Evolutionary conservation across 1,284 basidiomycete species (phyloP).

Genomic region (Pterulicium gracile): DNA sequence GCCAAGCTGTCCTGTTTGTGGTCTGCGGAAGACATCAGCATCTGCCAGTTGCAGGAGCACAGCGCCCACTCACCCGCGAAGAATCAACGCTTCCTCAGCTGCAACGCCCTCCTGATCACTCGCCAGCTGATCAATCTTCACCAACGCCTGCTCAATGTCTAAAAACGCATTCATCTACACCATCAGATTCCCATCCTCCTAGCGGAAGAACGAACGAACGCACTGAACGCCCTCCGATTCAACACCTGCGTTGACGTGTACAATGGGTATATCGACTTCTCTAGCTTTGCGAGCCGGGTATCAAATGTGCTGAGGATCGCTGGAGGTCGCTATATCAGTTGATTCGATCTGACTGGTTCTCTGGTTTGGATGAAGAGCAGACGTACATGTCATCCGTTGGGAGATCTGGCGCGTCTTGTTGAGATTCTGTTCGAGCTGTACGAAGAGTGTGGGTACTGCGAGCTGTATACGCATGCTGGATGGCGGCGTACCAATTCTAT

Average conservation of each 20-base stretch:
- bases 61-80: slow-evolving; percentile 51
- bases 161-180: slow-evolving; percentile 3
- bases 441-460: slow-evolving; percentile 4
- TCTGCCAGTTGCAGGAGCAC: background rate
- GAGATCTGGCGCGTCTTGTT: slow-evolving; percentile 76
- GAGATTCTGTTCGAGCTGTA: slow-evolving; percentile 72
- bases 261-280: slow-evolving; percentile 70
- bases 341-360: no score
- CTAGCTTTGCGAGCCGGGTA: slow-evolving; percentile 62
- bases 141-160: slow-evolving; percentile 72
- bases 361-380: no score
- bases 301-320: slow-evolving; percentile 74
- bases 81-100: slow-evolving; percentile 64
- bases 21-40: slow-evolving; percentile 28
- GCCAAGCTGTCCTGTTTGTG: slow-evolving; percentile 54
- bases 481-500: slow-evolving; percentile 50
- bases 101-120: slow-evolving; percentile 68
- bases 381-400: slow-evolving; percentile 70
- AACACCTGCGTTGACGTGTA: slow-evolving; percentile 68
- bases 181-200: background rate
- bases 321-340: no score
- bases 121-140: slow-evolving; percentile 68
- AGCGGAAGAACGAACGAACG: no score
- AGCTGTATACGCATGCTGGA: background rate
- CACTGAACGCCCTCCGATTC: slow-evolving; percentile 58